Base-by-base conservation (phyloP, 805 yeast species). In the Nakazawaea ishiwadae region DNA sequence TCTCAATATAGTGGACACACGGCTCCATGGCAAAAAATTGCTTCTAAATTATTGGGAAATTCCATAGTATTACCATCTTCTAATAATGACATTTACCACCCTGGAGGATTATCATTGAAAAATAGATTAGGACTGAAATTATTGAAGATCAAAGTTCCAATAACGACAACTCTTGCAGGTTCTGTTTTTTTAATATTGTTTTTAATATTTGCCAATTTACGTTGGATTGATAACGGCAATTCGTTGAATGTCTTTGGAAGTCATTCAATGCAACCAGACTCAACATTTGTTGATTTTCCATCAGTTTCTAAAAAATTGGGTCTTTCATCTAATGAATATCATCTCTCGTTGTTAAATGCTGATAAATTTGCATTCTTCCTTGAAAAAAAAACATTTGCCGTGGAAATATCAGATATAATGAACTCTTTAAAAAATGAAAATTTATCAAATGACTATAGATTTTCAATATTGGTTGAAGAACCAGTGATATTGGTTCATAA, bases 71-170 rank as follows among this genome's bases (percentile, higher is more conserved):
- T 35, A 12, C 40, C 40, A 2, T 31, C 36, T 17, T 31, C 44
- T 1, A 20, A 27, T 32, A 19, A 30, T 16, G 36, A 23, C 31
- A 9, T 44, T 41, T 20, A 43, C 24, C 14, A 18, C 9, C 28
- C 32, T 7, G 37, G 42, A 3, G 34, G 45, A 14, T 35, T 48
- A 3, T 47, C 58, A 2, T 47, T 47, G 28, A 48, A 32, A 23
- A 47, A 51, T n/a, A 49, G 46, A 30, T 24, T 55, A 2, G 60
- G 60, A 1, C 69, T 60, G 44, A 50, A 49, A 33, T 46, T 63
- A 14, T 49, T 67, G 42, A 61, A 57, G 31, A 45, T 69, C 17
- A 59, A 56, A 27, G 51, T 65, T 14, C 76, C 78, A 4, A 49
- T 62, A 3, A 58, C 69, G 9, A 51, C 54, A 1, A 54, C 58